Evolutionary conservation across 805 yeast genomes (phyloP).

Genomic region (Martiniozyma abietophila): DNA sequence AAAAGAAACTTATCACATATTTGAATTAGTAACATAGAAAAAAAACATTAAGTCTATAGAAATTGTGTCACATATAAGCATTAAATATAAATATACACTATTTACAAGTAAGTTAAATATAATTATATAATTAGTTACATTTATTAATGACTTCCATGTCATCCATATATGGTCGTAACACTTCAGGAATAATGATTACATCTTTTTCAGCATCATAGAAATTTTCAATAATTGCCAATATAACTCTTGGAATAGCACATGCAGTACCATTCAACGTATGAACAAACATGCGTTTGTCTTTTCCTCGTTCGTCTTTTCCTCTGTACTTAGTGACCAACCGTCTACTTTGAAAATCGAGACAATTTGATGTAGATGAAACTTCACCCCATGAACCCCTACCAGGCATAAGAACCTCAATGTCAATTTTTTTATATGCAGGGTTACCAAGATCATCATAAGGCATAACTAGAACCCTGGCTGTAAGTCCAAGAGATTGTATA

Average conservation of each 20-base stretch:
- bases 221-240: slow-evolving; percentile 85
- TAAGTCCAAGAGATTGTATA: slow-evolving; percentile 58
- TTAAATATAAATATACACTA: no score
- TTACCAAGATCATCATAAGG: slow-evolving; percentile 89
- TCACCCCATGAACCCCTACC: slow-evolving; percentile 93
- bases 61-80: no score
- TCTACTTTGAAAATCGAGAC: slow-evolving; percentile 85
- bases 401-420: slow-evolving; percentile 98
- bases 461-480: slow-evolving; percentile 78
- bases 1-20: slow-evolving; percentile 56
- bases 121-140: neutral
- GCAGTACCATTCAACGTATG: slow-evolving; percentile 95
- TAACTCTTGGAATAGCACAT: slow-evolving; percentile 86
- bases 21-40: no score
- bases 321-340: slow-evolving; percentile 62
- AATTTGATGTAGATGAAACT: slow-evolving; percentile 81
- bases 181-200: slow-evolving; percentile 55
- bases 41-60: no score
- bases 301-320: slow-evolving; percentile 24
- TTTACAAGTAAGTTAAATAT: slow-evolving; percentile 1
- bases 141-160: slow-evolving; percentile 26
- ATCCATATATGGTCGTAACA: slow-evolving; percentile 65
- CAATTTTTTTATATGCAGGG: slow-evolving; percentile 86
- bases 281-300: slow-evolving; percentile 33
- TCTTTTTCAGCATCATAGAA: slow-evolving; percentile 53